Percentiles rank a stretch among this genome's conserved stretches.
Evolutionary conservation across 495 filamentous ascomycete genomes (phyloP).

Genomic region (Bathelium albidoporum): DNA sequence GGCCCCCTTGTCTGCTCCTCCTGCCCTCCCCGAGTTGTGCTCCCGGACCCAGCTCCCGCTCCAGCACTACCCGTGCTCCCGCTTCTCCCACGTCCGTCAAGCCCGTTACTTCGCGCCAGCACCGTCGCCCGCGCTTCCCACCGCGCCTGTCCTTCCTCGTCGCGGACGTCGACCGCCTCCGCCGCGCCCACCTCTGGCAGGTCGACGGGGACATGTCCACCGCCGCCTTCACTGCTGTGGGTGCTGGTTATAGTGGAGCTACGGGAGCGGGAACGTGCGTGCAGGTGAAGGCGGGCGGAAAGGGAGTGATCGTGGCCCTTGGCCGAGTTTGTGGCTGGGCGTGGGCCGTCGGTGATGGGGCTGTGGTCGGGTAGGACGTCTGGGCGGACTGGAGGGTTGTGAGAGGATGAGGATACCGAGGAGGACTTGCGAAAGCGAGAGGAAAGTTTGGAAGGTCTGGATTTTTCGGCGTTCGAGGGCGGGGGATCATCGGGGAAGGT

Average conservation of each 20-base stretch:
- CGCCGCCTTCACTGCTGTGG: conserved; percentile 41
- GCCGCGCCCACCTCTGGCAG: conserved; percentile 52
- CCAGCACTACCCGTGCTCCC: conserved; percentile 14
- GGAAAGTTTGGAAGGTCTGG: conserved; percentile 40
- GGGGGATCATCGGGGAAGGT: conserved; percentile 36
- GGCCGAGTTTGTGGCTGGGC: conserved; percentile 31
- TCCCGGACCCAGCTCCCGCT: conserved; percentile 41
- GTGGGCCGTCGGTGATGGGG: too few relatives aligned
- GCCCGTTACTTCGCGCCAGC: conserved; percentile 57
- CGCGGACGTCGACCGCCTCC: conserved; percentile 41
- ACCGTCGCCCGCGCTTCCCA: conserved; percentile 91
- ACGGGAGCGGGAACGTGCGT: conserved; percentile 43
- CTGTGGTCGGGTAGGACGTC: conserved; percentile 10
- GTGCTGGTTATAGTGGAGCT: conserved; percentile 20
- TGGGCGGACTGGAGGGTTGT: conserved; percentile 15
- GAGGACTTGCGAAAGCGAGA: conserved; percentile 30
- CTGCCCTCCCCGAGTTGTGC: conserved; percentile 11
- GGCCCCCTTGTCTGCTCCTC: neutral
- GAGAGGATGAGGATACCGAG: conserved; percentile 25
- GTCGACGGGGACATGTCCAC: conserved; percentile 64
- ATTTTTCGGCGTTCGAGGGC: conserved; percentile 5
- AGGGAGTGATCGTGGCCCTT: conserved; percentile 33
- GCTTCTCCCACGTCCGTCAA: conserved; percentile 19
- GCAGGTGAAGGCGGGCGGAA: conserved; percentile 61
- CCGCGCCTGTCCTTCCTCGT: conserved; percentile 41